These are phyloP conservation scores for Penicillium tannophilum DNA, from an alignment of 495 filamentous ascomycete genomes.

Conservation along the genomic window DNA sequence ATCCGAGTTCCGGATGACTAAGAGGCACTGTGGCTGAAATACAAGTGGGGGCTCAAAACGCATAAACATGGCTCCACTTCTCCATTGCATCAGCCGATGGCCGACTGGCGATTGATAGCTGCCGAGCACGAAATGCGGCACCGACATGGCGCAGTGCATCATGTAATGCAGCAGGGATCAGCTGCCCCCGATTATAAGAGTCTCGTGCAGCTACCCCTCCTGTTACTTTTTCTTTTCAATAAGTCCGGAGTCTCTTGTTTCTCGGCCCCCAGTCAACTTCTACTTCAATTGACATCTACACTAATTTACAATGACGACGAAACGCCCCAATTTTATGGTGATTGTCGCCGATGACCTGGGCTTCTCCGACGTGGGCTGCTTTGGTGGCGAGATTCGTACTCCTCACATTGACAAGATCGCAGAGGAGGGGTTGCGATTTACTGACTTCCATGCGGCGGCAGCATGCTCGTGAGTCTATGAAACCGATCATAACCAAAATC, in stretches of 20 bases:
- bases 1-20: not conserved
- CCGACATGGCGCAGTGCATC: conserved; percentile 5
- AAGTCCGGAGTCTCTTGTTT: not conserved
- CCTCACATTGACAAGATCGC: conserved; percentile 62
- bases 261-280: not conserved
- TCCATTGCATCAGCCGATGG: conserved; percentile 24
- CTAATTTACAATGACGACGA: conserved; percentile 22
- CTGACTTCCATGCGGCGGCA: conserved; percentile 62
- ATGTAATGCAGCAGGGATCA: conserved; percentile 4
- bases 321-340: conserved; percentile 65
- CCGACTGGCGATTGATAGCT: conserved; percentile 32
- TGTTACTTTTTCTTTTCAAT: not conserved
- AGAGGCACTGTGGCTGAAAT: not conserved
- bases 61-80: not conserved
- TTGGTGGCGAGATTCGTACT: conserved; percentile 64
- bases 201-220: not conserved
- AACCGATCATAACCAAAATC: too few relatives aligned
- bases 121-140: conserved; percentile 25
- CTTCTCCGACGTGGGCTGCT: conserved; percentile 63
- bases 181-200: conserved; percentile 3
- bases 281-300: not conserved
- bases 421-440: conserved; percentile 58
- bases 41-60: not conserved
- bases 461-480: conserved; percentile 54
- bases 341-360: conserved; percentile 65